Base-by-base conservation (phyloP, 441 rosid genomes). In the Adansonia grandidieri region DNA sequence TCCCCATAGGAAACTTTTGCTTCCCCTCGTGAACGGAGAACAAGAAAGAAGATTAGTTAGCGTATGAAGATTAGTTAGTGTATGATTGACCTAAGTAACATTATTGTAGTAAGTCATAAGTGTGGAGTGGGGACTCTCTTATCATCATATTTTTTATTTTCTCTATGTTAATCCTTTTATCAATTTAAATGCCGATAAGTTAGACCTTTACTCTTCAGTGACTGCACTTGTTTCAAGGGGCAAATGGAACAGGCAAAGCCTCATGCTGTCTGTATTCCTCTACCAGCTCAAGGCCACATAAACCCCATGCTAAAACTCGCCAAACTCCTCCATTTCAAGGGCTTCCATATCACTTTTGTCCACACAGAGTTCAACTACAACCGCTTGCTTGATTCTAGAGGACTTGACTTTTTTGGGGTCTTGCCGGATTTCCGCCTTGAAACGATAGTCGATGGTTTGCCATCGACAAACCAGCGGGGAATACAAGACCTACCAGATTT, bases 221-320 rank as follows among this genome's bases (percentile, higher is more conserved):
- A 9, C 75, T 81, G 62, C 2, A 48, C 45, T 17, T 81, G 32
- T 42, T 0, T 44, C 81, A 74, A 80, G 7, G 56, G 56, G 24
- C 42, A 28, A 32, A 78, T 40, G 76, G 79, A 75, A 58, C 71
- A 67, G 19, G 19, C 1, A 14, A 81, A 74, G 79, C 79, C 77
- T 3, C 84, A 81, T 47, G 84, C 68, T 8, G 51, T 78, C 6
- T 78, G 81, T 45, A 69, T 81, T 2, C 84, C 84, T 20, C 61
- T 57, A 6, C 84, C 84, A 14, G 76, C 76, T 11, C 84, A 81
- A 74, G 79, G 84, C 69, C 84, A 81, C 77, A 81, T 78, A 53
- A 81, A 78, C 50, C 81, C 84, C 19, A 74, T 78, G 73, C 24
- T 78, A 17, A 69, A 68, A 53, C 62, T 81, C 1, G 81, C 84